A percentile compares a stretch with the other conserved stretches of the same genome.
Conservation (phyloP, 148 eudicot genomes). For the Arctostaphylos glauca region DNA sequence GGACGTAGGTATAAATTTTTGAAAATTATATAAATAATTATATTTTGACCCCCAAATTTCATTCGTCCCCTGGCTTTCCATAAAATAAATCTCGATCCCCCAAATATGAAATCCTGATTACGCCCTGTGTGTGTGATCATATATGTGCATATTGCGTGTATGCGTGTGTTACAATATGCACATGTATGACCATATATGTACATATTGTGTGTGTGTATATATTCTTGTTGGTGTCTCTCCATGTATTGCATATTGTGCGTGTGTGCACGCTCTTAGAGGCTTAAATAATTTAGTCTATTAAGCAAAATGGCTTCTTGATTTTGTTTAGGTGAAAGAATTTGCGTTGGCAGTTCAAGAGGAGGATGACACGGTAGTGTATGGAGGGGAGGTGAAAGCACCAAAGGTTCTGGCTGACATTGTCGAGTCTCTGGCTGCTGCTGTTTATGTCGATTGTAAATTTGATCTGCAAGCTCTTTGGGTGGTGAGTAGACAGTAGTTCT, state of each 20-base stretch:
- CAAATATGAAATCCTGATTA: too few relatives aligned
- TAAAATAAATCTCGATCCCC: too few relatives aligned
- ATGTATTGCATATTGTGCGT: background rate
- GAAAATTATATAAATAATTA: too few relatives aligned
- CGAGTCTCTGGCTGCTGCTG: slow-evolving; percentile 81
- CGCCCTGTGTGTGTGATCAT: too few relatives aligned
- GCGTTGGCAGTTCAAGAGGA: slow-evolving; percentile 59
- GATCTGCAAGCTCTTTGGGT: slow-evolving; percentile 61
- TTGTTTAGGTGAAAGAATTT: slow-evolving; percentile 53
- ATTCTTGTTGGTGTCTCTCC: background rate
- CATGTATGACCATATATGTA: background rate
- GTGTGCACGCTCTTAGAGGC: background rate
- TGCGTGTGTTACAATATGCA: too few relatives aligned
- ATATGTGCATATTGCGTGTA: too few relatives aligned
- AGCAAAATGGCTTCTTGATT: background rate
- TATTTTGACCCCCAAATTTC: too few relatives aligned
- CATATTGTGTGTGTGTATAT: background rate
- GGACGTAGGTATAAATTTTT: too few relatives aligned
- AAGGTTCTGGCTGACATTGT: slow-evolving; percentile 87
- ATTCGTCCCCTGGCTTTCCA: too few relatives aligned
- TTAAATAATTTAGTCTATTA: slow-evolving; percentile 31
- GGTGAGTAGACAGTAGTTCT: slow-evolving; percentile 36
- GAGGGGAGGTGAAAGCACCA: slow-evolving; percentile 80
- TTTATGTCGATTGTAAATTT: slow-evolving; percentile 58
- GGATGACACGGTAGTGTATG: slow-evolving; percentile 53